Evolutionary conservation across 1,284 basidiomycete species (phyloP).

Genomic region (Malassezia arunalokei): DNA sequence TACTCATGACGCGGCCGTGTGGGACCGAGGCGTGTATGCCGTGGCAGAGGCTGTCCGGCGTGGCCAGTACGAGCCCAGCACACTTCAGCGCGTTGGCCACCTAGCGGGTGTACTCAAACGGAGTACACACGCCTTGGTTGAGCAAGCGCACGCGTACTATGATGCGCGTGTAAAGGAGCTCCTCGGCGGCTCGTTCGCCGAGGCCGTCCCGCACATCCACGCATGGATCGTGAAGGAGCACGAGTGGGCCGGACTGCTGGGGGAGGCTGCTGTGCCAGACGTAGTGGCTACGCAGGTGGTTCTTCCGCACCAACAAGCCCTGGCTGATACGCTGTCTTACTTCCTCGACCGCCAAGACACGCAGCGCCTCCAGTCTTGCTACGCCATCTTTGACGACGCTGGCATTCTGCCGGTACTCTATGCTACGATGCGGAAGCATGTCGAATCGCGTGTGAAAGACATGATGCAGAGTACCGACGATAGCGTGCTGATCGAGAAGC

Average conservation of each 20-base stretch:
- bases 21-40: not conserved
- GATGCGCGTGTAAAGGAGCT: not conserved
- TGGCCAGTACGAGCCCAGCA: not conserved
- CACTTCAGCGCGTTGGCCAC: not conserved
- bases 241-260: not conserved
- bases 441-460: not conserved
- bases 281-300: not conserved
- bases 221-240: not conserved
- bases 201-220: not conserved
- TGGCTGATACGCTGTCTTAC: not conserved
- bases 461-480: not conserved
- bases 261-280: not conserved
- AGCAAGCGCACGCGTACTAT: not conserved
- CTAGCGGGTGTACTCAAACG: not conserved
- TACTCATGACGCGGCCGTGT: not conserved
- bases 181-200: not conserved
- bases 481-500: not conserved
- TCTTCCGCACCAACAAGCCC: not conserved
- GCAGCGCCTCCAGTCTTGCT: not conserved
- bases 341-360: not conserved
- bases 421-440: conserved; percentile 1
- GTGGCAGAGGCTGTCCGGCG: not conserved
- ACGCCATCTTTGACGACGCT: not conserved
- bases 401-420: not conserved
- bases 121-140: not conserved